A percentile compares a stretch with the other conserved stretches of the same genome.
Evolutionary conservation across 2,329 filamentous ascomycete genomes (phyloP).

Genomic region (Fusarium nisikadoi): DNA sequence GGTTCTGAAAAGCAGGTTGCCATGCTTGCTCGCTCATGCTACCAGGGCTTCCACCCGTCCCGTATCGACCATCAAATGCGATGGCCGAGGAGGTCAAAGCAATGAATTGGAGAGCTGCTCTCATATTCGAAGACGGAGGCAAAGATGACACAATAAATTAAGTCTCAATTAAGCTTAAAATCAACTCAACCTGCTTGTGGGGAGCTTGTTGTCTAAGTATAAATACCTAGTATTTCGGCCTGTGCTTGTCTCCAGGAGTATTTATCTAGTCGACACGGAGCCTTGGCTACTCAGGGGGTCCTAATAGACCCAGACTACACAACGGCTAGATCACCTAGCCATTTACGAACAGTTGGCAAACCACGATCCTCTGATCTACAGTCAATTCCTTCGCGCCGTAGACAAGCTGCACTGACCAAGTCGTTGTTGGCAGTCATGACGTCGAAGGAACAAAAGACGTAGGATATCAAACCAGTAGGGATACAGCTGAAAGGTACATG

Average conservation of each 20-base stretch:
- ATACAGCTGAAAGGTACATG: neutral
- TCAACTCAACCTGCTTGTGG: neutral
- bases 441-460: neutral
- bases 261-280: neutral
- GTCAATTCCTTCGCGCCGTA: neutral
- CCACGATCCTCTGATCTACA: neutral
- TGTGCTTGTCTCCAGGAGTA: neutral
- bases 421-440: neutral
- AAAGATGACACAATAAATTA: neutral
- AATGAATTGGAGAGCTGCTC: neutral
- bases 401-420: neutral
- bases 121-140: neutral
- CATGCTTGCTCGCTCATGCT: slow-evolving; percentile 15
- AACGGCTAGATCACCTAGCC: neutral
- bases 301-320: neutral
- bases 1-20: slow-evolving; percentile 12
- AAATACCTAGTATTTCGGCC: neutral
- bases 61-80: slow-evolving; percentile 1
- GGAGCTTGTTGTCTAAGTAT: neutral
- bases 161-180: neutral
- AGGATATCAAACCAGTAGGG: neutral
- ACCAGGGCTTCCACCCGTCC: neutral
- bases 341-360: neutral
- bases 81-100: neutral
- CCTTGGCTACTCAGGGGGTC: neutral